Percentiles rank a stretch among this genome's conserved stretches.
Evolutionary conservation across 768 basidiomycete species (phyloP).

Genomic region (Xerocomellus dryophilus): DNA sequence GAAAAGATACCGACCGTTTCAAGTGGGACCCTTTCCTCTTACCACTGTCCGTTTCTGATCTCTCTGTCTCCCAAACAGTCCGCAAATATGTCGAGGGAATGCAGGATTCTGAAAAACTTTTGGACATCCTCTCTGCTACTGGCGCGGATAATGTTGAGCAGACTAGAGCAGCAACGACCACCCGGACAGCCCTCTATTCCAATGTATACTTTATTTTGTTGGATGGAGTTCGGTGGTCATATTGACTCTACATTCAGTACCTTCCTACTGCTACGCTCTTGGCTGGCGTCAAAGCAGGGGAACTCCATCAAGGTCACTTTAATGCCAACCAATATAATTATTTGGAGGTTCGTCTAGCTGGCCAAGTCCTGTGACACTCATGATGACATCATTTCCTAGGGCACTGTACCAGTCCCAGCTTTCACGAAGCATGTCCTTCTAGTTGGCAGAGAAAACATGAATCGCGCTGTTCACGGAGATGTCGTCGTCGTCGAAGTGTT

Average conservation of each 20-base stretch:
- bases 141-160: conserved; percentile 64
- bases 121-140: conserved; percentile 77
- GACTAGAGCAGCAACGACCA: conserved; percentile 51
- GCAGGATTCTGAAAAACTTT: conserved; percentile 58
- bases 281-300: conserved; percentile 82
- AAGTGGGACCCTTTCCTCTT: conserved; percentile 39
- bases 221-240: not conserved
- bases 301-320: conserved; percentile 90
- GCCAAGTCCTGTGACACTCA: not conserved
- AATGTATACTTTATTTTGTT: conserved; percentile 49
- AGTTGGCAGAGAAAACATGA: conserved; percentile 90
- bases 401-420: conserved; percentile 71
- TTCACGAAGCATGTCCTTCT: conserved; percentile 80
- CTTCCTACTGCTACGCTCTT: conserved; percentile 64
- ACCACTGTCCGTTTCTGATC: not conserved
- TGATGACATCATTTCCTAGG: conserved; percentile 42
- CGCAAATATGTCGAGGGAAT: conserved; percentile 79
- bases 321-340: conserved; percentile 96
- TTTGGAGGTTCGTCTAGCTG: conserved; percentile 59
- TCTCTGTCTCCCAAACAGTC: conserved; percentile 39
- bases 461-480: conserved; percentile 91
- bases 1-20: conserved; percentile 61
- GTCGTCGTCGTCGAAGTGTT: conserved; percentile 89
- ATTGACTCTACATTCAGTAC: conserved; percentile 51
- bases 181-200: conserved; percentile 64